Conservation (phyloP, 495 filamentous ascomycete species). For the Hapsidospora chrysogenum region DNA sequence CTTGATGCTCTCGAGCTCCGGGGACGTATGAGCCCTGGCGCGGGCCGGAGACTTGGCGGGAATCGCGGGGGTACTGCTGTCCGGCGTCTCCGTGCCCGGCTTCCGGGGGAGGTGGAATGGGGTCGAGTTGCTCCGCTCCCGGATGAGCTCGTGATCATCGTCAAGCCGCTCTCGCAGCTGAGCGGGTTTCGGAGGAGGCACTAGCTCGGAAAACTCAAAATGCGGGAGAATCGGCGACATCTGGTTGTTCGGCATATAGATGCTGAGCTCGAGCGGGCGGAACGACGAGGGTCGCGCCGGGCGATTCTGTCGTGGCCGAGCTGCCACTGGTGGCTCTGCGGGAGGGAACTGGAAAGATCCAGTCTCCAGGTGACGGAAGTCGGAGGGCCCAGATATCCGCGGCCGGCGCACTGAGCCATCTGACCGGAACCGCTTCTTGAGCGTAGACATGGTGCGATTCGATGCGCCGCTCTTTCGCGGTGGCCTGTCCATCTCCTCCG, state of each 20-base stretch:
- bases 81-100: conserved; percentile 12
- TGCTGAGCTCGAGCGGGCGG: conserved; percentile 58
- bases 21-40: conserved; percentile 16
- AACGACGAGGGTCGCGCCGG: conserved; percentile 32
- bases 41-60: conserved; percentile 11
- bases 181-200: conserved; percentile 24
- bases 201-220: conserved; percentile 19
- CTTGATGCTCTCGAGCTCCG: conserved; percentile 21
- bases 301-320: conserved; percentile 5
- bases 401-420: conserved; percentile 20
- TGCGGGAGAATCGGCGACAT: conserved; percentile 46
- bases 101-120: conserved; percentile 35
- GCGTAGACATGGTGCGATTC: conserved; percentile 14
- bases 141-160: conserved; percentile 17
- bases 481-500: no score
- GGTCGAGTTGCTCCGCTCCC: conserved; percentile 28
- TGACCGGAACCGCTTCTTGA: conserved; percentile 15
- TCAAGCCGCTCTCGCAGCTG: conserved; percentile 16
- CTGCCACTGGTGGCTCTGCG: conserved; percentile 6
- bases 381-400: conserved; percentile 28
- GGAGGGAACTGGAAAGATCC: conserved; percentile 27
- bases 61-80: conserved; percentile 10
- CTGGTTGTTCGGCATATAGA: conserved; percentile 46
- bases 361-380: conserved; percentile 32
- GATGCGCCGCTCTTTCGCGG: conserved; percentile 17